Percentiles rank a stretch among this genome's conserved stretches.
phyloP scores from a whole-genome alignment of 257 asterid genomes.

The Rauvolfia tetraphylla region DNA sequence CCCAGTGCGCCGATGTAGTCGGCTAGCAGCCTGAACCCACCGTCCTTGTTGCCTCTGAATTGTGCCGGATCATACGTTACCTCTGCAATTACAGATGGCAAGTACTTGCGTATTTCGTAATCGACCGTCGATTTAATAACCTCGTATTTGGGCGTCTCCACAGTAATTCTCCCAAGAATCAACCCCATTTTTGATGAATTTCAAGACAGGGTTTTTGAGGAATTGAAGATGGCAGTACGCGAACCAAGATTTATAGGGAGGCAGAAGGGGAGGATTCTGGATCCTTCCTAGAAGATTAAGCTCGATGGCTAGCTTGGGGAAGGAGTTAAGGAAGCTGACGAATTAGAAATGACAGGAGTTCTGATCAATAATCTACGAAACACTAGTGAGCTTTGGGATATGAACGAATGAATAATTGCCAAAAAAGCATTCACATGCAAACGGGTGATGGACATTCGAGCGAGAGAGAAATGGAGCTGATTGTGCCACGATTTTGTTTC shows the following conservation, averaged over 20 bases:
- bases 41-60: constrained; percentile 68
- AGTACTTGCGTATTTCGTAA: constrained; percentile 77
- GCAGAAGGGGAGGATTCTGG: background rate
- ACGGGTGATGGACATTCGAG: background rate
- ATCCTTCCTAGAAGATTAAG: background rate
- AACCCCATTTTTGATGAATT: constrained; percentile 48
- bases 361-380: background rate
- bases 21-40: constrained; percentile 68
- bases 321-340: background rate
- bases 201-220: background rate
- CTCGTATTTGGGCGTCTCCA: constrained; percentile 70
- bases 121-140: constrained; percentile 40
- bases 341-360: background rate
- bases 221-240: background rate
- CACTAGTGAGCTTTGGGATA: background rate
- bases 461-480: constrained; percentile 19
- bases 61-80: constrained; percentile 67
- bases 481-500: constrained; percentile 37
- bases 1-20: constrained; percentile 83
- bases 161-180: constrained; percentile 65
- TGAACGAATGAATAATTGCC: background rate
- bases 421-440: background rate
- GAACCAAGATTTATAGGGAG: background rate
- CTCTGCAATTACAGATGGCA: constrained; percentile 69
- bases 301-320: background rate